Base-by-base conservation (phyloP, 805 yeast species). In the Limtongia smithiae region DNA sequence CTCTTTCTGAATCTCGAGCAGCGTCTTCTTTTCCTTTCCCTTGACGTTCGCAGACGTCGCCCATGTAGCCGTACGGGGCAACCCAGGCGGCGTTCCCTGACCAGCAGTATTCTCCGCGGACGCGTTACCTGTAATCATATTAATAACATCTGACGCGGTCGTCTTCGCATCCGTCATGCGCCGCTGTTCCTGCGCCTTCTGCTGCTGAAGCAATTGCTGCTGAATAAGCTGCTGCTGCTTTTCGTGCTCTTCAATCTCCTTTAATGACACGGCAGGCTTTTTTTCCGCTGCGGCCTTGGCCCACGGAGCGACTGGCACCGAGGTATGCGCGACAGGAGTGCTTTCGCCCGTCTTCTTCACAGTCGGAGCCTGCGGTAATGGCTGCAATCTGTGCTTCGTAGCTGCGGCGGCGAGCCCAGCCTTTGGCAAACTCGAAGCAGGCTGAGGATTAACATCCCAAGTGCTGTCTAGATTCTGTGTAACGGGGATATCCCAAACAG, bases 1-100 rank as follows among this genome's bases (percentile, higher is more conserved):
- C 53, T 71, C 74, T 44, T 54, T 60, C 56, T 69, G 71, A 44
- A 70, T 68, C 44, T 70, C 68, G 11, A 66, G 64, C 22, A 70
- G 52, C 1, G 71, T 59, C 49, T 65, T 65, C 40, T 60, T 62
- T 7, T 65, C 63, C 3, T 53, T 52, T 4, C 60, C 21, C 4
- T 59, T 17, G 5, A 53, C 34, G 3, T 45, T 54, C 3, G 65
- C 46, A 17, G 57, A 30, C 36, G 51, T 45, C 20, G 59, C 60
- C 62, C 65, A 58, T n/a, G 59, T 58, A 7, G 64, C 62, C 8
- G 54, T 51, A 12, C 61, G 49, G 9, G 65, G 67, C 28, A 62
- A 43, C 14, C 54, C 57, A 9, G 60, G 44, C 14, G 60, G 54
- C 9, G 36, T 15, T 36, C 20, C 6, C 27, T 37, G 3, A 15